A percentile compares a stretch with the other conserved stretches of the same genome.
Conservation (phyloP, 2,329 filamentous ascomycete genomes). For the Karstenula rhodostoma region DNA sequence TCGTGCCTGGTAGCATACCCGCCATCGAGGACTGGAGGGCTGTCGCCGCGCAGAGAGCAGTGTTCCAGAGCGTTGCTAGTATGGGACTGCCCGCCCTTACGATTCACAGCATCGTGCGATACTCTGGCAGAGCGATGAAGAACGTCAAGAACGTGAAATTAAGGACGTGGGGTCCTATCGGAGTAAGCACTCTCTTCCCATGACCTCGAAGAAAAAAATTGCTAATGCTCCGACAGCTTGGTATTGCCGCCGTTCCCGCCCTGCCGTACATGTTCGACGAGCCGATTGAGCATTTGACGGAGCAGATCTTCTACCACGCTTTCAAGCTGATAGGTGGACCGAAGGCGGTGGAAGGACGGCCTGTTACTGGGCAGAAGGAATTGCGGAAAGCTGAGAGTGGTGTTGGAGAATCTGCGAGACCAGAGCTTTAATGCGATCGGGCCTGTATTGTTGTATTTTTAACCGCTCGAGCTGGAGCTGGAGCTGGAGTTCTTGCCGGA, state of each 20-base stretch:
- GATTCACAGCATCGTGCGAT: slow-evolving; percentile 90
- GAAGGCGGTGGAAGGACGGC: slow-evolving; percentile 59
- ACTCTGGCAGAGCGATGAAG: slow-evolving; percentile 87
- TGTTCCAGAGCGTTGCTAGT: slow-evolving; percentile 89
- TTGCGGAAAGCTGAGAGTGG: slow-evolving; percentile 45
- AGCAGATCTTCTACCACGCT: slow-evolving; percentile 86
- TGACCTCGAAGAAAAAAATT: neutral
- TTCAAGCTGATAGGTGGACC: slow-evolving; percentile 77
- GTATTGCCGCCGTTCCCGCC: slow-evolving; percentile 75
- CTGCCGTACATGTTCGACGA: slow-evolving; percentile 87
- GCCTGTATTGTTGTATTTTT: neutral
- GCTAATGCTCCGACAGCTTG: slow-evolving; percentile 56
- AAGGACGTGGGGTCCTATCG: slow-evolving; percentile 89
- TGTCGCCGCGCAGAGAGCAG: slow-evolving; percentile 87
- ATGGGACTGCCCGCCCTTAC: slow-evolving; percentile 96
- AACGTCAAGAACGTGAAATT: slow-evolving; percentile 76
- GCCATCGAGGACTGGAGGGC: slow-evolving; percentile 89
- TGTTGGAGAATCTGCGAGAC: slow-evolving; percentile 42
- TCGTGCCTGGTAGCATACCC: slow-evolving; percentile 60
- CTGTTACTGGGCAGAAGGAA: slow-evolving; percentile 49
- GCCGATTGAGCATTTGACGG: slow-evolving; percentile 89
- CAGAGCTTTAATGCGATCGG: slow-evolving; percentile 41
- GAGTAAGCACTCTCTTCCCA: slow-evolving; percentile 64
- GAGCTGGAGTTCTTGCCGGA: neutral
- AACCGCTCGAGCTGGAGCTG: neutral